These are phyloP conservation scores for Rutidosis leptorrhynchoides DNA, from an alignment of 129 eudicot genomes.

Conservation along the genomic window DNA sequence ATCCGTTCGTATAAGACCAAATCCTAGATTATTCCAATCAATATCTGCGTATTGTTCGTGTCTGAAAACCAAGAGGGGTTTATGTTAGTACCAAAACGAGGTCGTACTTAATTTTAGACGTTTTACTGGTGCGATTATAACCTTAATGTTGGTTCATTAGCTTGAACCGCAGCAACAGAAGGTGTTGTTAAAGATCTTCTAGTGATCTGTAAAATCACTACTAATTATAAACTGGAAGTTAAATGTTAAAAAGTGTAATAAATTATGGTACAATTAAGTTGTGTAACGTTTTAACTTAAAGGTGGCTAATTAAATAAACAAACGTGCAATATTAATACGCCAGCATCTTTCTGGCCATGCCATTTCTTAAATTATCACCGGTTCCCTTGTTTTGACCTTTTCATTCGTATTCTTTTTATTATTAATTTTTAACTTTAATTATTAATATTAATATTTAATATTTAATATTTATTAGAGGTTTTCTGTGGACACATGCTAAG, in stretches of 20 bases:
- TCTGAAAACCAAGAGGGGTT: slow-evolving; percentile 14
- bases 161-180: slow-evolving; percentile 22
- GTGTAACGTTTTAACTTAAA: too few species aligned
- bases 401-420: too few species aligned
- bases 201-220: slow-evolving; percentile 11
- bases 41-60: slow-evolving; percentile 46
- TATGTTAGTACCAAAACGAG: background rate
- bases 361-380: too few species aligned
- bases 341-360: too few species aligned
- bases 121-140: background rate
- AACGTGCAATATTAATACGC: too few species aligned
- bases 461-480: too few species aligned
- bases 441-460: too few species aligned
- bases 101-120: background rate
- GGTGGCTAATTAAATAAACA: too few species aligned
- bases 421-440: too few species aligned
- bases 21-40: slow-evolving; percentile 82
- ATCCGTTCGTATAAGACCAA: slow-evolving; percentile 65
- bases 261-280: background rate
- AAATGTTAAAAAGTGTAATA: background rate
- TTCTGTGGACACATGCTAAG: too few species aligned
- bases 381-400: too few species aligned
- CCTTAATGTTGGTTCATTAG: slow-evolving; percentile 13
- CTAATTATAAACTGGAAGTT: background rate
- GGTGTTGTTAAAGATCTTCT: slow-evolving; percentile 20